A percentile compares a stretch with the other conserved stretches of the same genome.
Conservation (phyloP, 305 asterid species). For the Fraxinus platypoda region DNA sequence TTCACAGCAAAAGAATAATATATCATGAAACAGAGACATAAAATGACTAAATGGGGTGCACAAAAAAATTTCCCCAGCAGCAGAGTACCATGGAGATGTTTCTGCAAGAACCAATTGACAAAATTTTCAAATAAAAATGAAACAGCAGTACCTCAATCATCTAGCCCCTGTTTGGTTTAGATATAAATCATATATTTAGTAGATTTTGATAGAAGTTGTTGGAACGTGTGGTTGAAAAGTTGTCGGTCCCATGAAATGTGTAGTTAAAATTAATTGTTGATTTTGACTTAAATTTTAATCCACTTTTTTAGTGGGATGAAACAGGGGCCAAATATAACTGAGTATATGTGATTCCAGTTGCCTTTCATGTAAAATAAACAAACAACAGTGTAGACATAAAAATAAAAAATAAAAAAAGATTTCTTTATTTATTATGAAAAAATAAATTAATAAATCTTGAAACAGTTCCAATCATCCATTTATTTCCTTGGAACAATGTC, state of each 20-base stretch:
- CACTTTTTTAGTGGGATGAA: too few relatives aligned
- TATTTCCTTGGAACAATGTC: conserved; percentile 3
- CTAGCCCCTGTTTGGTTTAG: background rate
- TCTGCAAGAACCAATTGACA: background rate
- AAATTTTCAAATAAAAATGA: background rate
- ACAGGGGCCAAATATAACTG: background rate
- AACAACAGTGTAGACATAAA: background rate
- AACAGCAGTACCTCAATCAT: background rate
- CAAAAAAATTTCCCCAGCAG: background rate
- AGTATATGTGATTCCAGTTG: background rate
- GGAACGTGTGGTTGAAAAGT: background rate
- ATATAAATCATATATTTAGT: background rate
- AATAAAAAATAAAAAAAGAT: too few relatives aligned
- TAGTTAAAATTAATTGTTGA: too few relatives aligned
- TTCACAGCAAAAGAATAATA: conserved; percentile 7
- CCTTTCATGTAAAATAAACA: conserved; percentile 1
- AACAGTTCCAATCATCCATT: background rate
- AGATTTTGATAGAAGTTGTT: too few relatives aligned
- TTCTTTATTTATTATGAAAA: too few relatives aligned
- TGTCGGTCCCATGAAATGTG: background rate
- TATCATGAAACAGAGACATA: conserved; percentile 14
- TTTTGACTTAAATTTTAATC: too few relatives aligned
- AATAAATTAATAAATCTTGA: too few relatives aligned
- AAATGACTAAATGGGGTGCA: background rate
- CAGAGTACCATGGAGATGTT: background rate